phyloP scores from a whole-genome alignment of 2,329 filamentous ascomycete species.

The Cyphellophora europaea region DNA sequence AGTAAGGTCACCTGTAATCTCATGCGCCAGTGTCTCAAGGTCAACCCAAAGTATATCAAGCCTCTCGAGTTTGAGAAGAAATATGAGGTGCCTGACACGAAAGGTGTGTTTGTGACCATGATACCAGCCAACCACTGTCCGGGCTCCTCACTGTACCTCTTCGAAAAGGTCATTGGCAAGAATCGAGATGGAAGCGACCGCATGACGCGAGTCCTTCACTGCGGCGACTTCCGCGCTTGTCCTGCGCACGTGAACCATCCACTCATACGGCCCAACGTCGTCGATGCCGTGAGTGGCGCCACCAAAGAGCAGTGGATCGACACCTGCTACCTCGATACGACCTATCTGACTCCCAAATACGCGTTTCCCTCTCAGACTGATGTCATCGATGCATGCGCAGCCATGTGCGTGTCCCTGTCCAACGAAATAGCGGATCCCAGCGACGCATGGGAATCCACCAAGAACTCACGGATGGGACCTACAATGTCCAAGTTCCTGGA shows the following conservation, averaged over 20 bases:
- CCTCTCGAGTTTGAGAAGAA: constrained; percentile 76
- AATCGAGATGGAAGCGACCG: constrained; percentile 43
- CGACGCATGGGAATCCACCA: constrained; percentile 49
- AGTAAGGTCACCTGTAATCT: constrained; percentile 86
- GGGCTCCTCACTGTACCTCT: constrained; percentile 86
- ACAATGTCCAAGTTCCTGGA: constrained; percentile 57
- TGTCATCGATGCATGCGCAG: constrained; percentile 78
- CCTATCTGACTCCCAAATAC: constrained; percentile 91
- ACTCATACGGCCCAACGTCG: constrained; percentile 63
- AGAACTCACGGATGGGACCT: constrained; percentile 37
- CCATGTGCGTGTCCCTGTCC: constrained; percentile 72
- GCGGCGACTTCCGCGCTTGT: constrained; percentile 90
- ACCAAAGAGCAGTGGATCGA: constrained; percentile 78
- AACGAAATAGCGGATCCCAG: constrained; percentile 51
- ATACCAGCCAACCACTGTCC: constrained; percentile 95
- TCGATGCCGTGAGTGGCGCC: constrained; percentile 63
- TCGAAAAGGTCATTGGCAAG: constrained; percentile 65
- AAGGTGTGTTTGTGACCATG: constrained; percentile 83
- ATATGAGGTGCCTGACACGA: constrained; percentile 69
- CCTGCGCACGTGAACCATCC: constrained; percentile 75
- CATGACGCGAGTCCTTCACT: constrained; percentile 77
- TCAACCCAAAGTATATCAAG: constrained; percentile 76
- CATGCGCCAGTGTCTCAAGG: constrained; percentile 74
- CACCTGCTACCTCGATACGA: constrained; percentile 93
- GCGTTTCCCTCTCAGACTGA: constrained; percentile 83